These are phyloP conservation scores for Solanum appendiculatum DNA, from an alignment of 257 asterid genomes.

Conservation along the genomic window DNA sequence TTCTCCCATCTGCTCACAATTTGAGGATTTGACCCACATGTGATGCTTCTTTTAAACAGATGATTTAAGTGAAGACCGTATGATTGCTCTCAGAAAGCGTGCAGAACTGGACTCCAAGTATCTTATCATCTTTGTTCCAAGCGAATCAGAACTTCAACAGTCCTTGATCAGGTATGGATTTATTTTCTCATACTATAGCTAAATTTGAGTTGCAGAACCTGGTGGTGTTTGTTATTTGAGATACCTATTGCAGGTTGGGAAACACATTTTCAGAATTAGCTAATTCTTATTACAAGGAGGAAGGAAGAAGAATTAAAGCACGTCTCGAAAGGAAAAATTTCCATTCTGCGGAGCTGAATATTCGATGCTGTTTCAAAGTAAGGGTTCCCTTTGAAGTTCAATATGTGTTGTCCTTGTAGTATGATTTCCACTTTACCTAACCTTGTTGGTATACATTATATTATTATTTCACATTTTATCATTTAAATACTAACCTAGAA, in stretches of 20 bases:
- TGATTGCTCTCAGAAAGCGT: constrained; percentile 81
- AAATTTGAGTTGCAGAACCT: neutral
- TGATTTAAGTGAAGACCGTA: constrained; percentile 85
- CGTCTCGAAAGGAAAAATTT: constrained; percentile 70
- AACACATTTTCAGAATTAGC: constrained; percentile 62
- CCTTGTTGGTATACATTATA: neutral
- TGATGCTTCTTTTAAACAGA: constrained; percentile 34
- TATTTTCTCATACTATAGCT: neutral
- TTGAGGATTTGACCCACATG: neutral
- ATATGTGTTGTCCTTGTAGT: neutral
- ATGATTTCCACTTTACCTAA: neutral
- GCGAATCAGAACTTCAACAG: constrained; percentile 63
- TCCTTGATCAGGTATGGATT: constrained; percentile 72
- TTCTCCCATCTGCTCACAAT: neutral
- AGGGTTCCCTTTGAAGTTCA: constrained; percentile 6
- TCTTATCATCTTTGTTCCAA: constrained; percentile 46
- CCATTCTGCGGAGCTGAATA: constrained; percentile 62
- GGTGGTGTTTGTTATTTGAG: constrained; percentile 1
- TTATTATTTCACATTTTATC: neutral
- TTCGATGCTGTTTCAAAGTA: constrained; percentile 91
- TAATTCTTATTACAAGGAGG: constrained; percentile 70
- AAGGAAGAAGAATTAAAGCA: constrained; percentile 70
- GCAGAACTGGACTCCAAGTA: constrained; percentile 84
- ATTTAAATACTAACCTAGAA: neutral
- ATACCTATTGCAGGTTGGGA: constrained; percentile 52